phyloP scores from a whole-genome alignment of 352 stramenopile species.

The Phytopythium ostracodes region DNA sequence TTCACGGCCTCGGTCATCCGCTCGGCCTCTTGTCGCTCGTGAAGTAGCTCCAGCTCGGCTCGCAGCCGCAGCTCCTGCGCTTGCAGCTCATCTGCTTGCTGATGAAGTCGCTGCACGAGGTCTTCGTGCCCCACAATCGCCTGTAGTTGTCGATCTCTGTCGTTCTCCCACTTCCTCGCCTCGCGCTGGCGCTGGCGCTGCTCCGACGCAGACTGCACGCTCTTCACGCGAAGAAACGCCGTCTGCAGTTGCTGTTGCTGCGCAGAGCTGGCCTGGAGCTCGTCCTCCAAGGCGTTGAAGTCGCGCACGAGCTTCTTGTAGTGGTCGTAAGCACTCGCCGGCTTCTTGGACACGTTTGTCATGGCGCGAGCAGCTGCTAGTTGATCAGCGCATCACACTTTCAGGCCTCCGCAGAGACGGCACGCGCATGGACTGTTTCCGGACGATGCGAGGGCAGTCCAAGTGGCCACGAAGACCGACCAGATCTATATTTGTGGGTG shows the following conservation, averaged over 20 bases:
- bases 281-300: conserved; percentile 37
- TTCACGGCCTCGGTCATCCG: conserved; percentile 32
- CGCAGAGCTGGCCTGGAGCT: conserved; percentile 26
- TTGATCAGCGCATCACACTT: background rate
- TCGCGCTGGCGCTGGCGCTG: conserved; percentile 16
- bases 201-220: conserved; percentile 9
- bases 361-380: background rate
- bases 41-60: conserved; percentile 45
- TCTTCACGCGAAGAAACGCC: conserved; percentile 17
- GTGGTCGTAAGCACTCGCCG: conserved; percentile 37
- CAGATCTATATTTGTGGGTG: conserved; percentile 1
- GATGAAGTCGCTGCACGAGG: conserved; percentile 16
- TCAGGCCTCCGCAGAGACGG: background rate
- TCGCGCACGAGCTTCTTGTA: conserved; percentile 54
- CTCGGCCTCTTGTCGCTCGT: conserved; percentile 31
- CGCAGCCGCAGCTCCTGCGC: conserved; percentile 33
- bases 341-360: conserved; percentile 8
- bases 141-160: conserved; percentile 35
- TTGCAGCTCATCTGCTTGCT: conserved; percentile 25
- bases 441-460: too few species aligned
- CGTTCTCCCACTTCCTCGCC: conserved; percentile 28
- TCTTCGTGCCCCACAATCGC: conserved; percentile 22
- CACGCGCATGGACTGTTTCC: background rate
- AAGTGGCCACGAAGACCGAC: too few species aligned
- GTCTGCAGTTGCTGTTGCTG: conserved; percentile 24